phyloP scores from a whole-genome alignment of 2,329 filamentous ascomycete genomes.

The Neofusicoccum sp. region DNA sequence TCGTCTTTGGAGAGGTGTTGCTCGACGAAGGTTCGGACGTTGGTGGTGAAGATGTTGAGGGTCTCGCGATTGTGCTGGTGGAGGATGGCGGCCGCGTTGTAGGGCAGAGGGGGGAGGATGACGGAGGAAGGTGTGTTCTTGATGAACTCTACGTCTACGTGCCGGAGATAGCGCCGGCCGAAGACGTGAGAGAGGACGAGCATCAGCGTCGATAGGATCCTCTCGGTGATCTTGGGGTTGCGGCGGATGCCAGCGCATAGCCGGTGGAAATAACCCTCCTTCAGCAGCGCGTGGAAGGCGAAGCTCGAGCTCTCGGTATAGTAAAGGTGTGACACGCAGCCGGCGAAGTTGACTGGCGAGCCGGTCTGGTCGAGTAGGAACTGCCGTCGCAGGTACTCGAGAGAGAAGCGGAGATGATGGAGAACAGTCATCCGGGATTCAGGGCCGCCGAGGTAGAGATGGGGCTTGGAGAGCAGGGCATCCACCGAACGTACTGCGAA shows the following conservation, averaged over 20 bases:
- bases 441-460: constrained; percentile 70
- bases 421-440: constrained; percentile 69
- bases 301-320: constrained; percentile 76
- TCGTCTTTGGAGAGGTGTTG: constrained; percentile 61
- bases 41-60: constrained; percentile 66
- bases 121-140: constrained; percentile 64
- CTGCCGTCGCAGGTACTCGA: constrained; percentile 75
- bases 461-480: constrained; percentile 68
- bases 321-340: constrained; percentile 71
- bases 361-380: constrained; percentile 64
- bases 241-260: constrained; percentile 62
- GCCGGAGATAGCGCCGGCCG: constrained; percentile 57
- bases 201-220: constrained; percentile 62
- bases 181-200: constrained; percentile 73
- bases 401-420: constrained; percentile 78
- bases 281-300: constrained; percentile 74
- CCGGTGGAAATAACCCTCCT: constrained; percentile 68
- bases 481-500: constrained; percentile 66
- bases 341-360: constrained; percentile 71
- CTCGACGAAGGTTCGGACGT: constrained; percentile 69
- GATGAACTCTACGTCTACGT: constrained; percentile 51
- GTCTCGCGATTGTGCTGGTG: constrained; percentile 66
- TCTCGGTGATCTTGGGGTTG: constrained; percentile 51
- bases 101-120: constrained; percentile 65
- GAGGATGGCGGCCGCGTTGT: constrained; percentile 59